These are phyloP conservation scores for Schizophyllum commune DNA, from an alignment of 1,284 basidiomycete species.

Conservation along the genomic window DNA sequence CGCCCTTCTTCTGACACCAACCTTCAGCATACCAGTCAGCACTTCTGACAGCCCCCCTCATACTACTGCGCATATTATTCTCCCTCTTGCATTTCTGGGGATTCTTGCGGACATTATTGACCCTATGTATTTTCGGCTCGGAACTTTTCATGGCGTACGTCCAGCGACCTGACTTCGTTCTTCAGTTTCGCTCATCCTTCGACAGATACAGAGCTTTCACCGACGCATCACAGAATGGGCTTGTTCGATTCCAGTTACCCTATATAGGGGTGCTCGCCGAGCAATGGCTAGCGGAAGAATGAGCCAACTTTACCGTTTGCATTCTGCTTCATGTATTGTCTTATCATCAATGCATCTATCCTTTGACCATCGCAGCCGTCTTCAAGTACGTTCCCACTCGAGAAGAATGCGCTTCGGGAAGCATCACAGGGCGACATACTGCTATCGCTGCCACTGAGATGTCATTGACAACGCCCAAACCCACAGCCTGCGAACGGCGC, in stretches of 20 bases:
- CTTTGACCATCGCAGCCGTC: too few relatives aligned
- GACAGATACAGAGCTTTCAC: conserved; percentile 55
- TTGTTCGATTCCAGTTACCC: conserved; percentile 58
- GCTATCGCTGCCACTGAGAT: too few relatives aligned
- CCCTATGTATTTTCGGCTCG: conserved; percentile 33
- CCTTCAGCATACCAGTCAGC: conserved; percentile 72
- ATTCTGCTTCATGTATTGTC: too few relatives aligned
- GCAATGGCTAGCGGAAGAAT: conserved; percentile 67
- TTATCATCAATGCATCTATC: too few relatives aligned
- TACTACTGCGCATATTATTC: conserved; percentile 54
- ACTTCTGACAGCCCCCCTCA: conserved; percentile 58
- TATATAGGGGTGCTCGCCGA: conserved; percentile 66
- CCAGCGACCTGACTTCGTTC: background rate
- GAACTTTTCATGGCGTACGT: conserved; percentile 52
- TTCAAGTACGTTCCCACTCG: too few relatives aligned
- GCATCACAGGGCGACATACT: too few relatives aligned
- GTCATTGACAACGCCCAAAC: too few relatives aligned
- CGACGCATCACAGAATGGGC: conserved; percentile 49
- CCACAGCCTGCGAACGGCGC: too few relatives aligned
- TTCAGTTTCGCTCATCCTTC: conserved; percentile 5
- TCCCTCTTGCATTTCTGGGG: conserved; percentile 41
- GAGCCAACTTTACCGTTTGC: too few relatives aligned
- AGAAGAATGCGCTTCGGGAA: too few relatives aligned
- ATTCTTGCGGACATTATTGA: conserved; percentile 40
- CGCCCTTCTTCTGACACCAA: conserved; percentile 1